Conservation (phyloP, 2,329 filamentous ascomycete species). For the Pleomassaria siparia region DNA sequence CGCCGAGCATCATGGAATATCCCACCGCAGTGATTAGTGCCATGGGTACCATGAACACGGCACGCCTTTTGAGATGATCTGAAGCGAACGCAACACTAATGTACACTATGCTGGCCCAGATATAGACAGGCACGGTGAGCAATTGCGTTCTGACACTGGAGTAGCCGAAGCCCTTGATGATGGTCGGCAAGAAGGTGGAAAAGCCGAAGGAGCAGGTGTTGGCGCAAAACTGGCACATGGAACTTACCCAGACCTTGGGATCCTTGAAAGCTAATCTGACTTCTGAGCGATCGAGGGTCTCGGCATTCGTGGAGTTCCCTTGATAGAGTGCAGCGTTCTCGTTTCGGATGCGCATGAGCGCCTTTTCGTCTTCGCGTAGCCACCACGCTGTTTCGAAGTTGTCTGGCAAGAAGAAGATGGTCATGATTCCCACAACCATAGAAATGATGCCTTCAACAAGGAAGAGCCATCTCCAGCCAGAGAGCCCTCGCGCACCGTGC, state of each 20-base stretch:
- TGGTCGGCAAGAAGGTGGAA: constrained; percentile 3
- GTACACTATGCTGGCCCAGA: constrained; percentile 2
- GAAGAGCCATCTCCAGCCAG: constrained; percentile 47
- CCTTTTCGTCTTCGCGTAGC: constrained; percentile 53
- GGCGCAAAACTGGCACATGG: background rate
- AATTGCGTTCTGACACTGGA: background rate
- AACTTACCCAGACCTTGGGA: constrained; percentile 1
- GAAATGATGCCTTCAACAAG: constrained; percentile 58
- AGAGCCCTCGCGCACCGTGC: constrained; percentile 41
- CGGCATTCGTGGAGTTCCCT: constrained; percentile 66
- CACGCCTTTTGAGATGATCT: constrained; percentile 1
- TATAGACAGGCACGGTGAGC: constrained; percentile 2
- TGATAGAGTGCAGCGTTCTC: constrained; percentile 48
- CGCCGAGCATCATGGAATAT: background rate
- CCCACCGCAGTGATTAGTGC: background rate
- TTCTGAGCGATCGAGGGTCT: constrained; percentile 88
- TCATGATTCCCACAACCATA: constrained; percentile 48
- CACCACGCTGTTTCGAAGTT: constrained; percentile 50
- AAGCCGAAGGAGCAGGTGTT: constrained; percentile 5
- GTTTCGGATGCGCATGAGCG: constrained; percentile 53
- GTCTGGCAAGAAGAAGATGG: constrained; percentile 54
- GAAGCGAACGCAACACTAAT: constrained; percentile 1
- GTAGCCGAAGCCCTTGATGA: constrained; percentile 3
- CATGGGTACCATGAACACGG: constrained; percentile 5
- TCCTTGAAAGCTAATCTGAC: constrained; percentile 72